Percentiles rank a stretch among this genome's conserved stretches.
These are phyloP conservation scores for Sporothrix luriei DNA, from an alignment of 2,329 filamentous ascomycete species.

Conservation along the genomic window DNA sequence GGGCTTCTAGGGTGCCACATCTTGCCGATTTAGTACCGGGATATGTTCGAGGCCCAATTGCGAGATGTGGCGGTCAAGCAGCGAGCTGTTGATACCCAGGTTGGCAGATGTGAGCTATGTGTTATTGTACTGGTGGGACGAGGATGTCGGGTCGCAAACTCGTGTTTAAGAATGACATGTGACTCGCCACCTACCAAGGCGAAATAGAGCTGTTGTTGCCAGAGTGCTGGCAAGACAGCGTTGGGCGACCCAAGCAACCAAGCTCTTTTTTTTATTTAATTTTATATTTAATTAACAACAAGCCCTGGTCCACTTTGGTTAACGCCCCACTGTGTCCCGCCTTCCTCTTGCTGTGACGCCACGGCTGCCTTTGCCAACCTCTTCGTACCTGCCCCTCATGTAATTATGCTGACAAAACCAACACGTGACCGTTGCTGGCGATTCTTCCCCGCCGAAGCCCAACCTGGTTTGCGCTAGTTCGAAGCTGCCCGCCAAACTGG, in stretches of 20 bases:
- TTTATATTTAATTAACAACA: constrained; percentile 4
- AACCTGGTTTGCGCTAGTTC: constrained; percentile 32
- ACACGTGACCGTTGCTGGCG: constrained; percentile 31
- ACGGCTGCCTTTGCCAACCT: neutral
- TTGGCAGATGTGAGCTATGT: neutral
- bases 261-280: constrained; percentile 13
- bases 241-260: neutral
- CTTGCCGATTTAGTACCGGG: constrained; percentile 64
- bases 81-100: constrained; percentile 23
- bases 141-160: neutral
- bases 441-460: constrained; percentile 32
- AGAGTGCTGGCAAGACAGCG: constrained; percentile 2
- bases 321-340: constrained; percentile 2
- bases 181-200: neutral
- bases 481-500: constrained; percentile 29
- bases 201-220: neutral
- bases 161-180: neutral
- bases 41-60: neutral
- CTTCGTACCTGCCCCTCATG: constrained; percentile 19
- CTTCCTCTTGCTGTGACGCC: constrained; percentile 7
- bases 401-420: constrained; percentile 10
- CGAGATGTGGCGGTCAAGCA: neutral
- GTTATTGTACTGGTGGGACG: neutral
- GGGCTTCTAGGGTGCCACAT: constrained; percentile 91
- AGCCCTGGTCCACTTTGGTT: neutral